Evolutionary conservation across 805 yeast species (phyloP).

Genomic region (Ogataea polymorpha): DNA sequence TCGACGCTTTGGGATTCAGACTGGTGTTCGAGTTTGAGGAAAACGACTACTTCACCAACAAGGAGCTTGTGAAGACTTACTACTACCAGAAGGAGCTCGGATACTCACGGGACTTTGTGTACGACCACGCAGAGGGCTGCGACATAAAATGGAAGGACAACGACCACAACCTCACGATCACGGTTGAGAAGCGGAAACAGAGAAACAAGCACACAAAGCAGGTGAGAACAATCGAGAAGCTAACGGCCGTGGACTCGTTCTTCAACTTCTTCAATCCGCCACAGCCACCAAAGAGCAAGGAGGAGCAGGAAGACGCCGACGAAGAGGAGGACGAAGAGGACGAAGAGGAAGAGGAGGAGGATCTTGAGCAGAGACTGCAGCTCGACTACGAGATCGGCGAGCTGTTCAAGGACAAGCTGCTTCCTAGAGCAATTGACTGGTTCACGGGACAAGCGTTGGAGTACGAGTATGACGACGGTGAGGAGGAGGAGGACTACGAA

Average conservation of each 20-base stretch:
- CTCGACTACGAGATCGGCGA: slow-evolving; percentile 95
- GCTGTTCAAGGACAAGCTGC: slow-evolving; percentile 89
- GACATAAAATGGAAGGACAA: slow-evolving; percentile 80
- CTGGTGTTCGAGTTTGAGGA: slow-evolving; percentile 75
- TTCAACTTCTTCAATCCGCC: slow-evolving; percentile 97
- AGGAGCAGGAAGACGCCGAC: slow-evolving; percentile 49
- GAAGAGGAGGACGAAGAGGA: slow-evolving; percentile 42
- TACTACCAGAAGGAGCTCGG: slow-evolving; percentile 93
- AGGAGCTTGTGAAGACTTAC: slow-evolving; percentile 75
- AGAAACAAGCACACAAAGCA: slow-evolving; percentile 95
- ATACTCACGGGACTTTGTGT: slow-evolving; percentile 92
- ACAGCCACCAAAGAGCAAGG: slow-evolving; percentile 48
- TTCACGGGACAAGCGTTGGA: slow-evolving; percentile 96
- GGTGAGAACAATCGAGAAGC: slow-evolving; percentile 91
- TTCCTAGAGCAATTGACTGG: slow-evolving; percentile 98
- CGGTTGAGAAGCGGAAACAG: slow-evolving; percentile 92
- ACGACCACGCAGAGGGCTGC: slow-evolving; percentile 93
- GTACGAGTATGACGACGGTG: slow-evolving; percentile 54
- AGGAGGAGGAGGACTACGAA: slow-evolving; percentile 44
- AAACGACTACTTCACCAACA: slow-evolving; percentile 77
- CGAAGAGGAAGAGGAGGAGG: slow-evolving; percentile 66
- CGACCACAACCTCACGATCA: slow-evolving; percentile 79
- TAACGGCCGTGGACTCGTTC: slow-evolving; percentile 92
- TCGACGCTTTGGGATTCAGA: slow-evolving; percentile 84
- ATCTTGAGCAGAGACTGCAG: slow-evolving; percentile 80